Evolutionary conservation across 768 basidiomycete species (phyloP), one percentile per base, ranked within the genome.

Genomic region (Boletus speciosus): DNA sequence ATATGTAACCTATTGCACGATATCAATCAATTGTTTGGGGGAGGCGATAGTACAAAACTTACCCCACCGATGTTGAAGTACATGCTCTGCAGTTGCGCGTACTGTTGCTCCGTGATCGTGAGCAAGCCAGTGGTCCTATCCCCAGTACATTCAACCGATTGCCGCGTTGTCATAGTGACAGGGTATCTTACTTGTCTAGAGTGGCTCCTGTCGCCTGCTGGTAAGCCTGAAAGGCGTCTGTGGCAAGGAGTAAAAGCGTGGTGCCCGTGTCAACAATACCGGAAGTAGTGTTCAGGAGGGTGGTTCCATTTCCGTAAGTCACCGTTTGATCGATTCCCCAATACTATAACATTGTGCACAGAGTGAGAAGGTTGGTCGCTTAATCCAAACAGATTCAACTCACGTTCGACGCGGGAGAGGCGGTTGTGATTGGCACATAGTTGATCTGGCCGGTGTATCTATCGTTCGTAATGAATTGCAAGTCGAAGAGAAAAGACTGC

Each of bases 211-310:
- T 83, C 15, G 78, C 79, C 19, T 71, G 16, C 66, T 81, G 74
- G 62, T 85, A 87, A 11, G 69, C 70, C 46, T 78, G 64, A 74
- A 83, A 85, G 5, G 81, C 81, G 54, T 83, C 81, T 42, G 80
- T 80, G 11, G 83, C 81, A 51, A 85, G 65, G 47, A 84, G 71
- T 5, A 83, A 61, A 36, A 83, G 69, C 16, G 83, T 81, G 32
- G 82, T 81, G 42, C 80, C 77, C 31, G 77, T 78, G 61, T 81
- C 81, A 37, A 81, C 76, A 56, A 81, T 80, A 14, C 81, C 81
- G 3, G 78, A 63, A 40, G 74, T 72, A 32, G 52, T 58, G 21
- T 61, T 54, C 25, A 76, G 60, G 31, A 81, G 66, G 25, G 66
- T 62, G 4, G 70, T 70, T 7, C 41, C 45, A 15, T 56, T 45